phyloP scores from a whole-genome alignment of 2,329 filamentous ascomycete genomes.

The Cercospora zeina region DNA sequence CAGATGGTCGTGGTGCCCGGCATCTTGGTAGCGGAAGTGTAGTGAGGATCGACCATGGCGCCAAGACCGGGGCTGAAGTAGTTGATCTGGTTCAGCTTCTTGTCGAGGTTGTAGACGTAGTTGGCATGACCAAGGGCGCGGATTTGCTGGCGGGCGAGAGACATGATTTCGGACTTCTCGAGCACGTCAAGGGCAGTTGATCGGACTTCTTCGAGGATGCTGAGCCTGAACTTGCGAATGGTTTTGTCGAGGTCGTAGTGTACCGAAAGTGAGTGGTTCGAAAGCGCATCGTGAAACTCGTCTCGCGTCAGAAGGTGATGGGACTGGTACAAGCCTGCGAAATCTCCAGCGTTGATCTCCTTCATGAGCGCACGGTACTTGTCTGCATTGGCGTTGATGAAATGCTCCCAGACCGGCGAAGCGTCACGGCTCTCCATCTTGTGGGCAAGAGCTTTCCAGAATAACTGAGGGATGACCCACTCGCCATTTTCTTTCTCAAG shows the following conservation, averaged over 20 bases:
- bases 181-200: slow-evolving; percentile 14
- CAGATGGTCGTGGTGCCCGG: slow-evolving; percentile 5
- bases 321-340: slow-evolving; percentile 20
- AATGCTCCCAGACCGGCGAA: slow-evolving; percentile 34
- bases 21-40: slow-evolving; percentile 59
- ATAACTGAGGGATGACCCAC: slow-evolving; percentile 58
- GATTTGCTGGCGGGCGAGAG: slow-evolving; percentile 27
- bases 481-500: slow-evolving; percentile 47
- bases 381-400: slow-evolving; percentile 42
- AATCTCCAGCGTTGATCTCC: slow-evolving; percentile 26
- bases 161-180: slow-evolving; percentile 18
- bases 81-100: slow-evolving; percentile 58
- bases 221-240: slow-evolving; percentile 11
- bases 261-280: slow-evolving; percentile 16
- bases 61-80: slow-evolving; percentile 68
- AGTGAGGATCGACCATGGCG: slow-evolving; percentile 60
- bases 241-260: slow-evolving; percentile 23
- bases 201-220: slow-evolving; percentile 12
- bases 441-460: slow-evolving; percentile 65
- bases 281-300: slow-evolving; percentile 20
- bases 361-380: slow-evolving; percentile 44
- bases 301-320: slow-evolving; percentile 27
- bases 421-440: slow-evolving; percentile 55
- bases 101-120: slow-evolving; percentile 33
- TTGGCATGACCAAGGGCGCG: slow-evolving; percentile 37